These are phyloP conservation scores for Bromus sterilis DNA, from an alignment of 176 grass and related monocot species.

Conservation along the genomic window DNA sequence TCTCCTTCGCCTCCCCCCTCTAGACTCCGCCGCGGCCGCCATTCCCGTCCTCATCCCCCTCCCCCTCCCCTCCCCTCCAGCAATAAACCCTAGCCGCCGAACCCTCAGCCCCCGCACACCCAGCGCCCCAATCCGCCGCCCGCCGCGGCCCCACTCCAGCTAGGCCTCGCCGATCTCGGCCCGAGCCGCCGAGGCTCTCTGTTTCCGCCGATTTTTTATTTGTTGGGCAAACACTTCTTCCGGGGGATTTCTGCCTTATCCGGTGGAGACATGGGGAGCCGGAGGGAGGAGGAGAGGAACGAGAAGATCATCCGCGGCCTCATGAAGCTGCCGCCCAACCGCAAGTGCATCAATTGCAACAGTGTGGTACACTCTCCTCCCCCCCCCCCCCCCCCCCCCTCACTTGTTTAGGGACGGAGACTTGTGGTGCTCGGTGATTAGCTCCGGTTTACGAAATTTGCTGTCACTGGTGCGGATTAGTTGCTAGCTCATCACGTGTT, in stretches of 20 bases:
- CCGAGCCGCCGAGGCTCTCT: background rate
- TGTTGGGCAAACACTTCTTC: background rate
- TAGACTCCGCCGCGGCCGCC: slow-evolving; percentile 37
- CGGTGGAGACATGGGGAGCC: slow-evolving; percentile 63
- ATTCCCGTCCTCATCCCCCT: slow-evolving; percentile 27
- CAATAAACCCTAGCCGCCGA: slow-evolving; percentile 57
- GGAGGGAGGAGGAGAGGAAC: slow-evolving; percentile 90
- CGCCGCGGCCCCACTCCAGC: slow-evolving; percentile 11
- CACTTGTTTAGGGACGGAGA: background rate
- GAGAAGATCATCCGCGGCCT: slow-evolving; percentile 98
- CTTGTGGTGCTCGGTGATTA: background rate
- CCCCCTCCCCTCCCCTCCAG: slow-evolving; percentile 23
- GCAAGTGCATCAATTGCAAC: slow-evolving; percentile 97
- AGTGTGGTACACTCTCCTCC: slow-evolving; percentile 40
- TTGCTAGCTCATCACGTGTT: background rate
- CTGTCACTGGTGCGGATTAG: background rate
- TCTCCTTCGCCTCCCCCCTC: slow-evolving; percentile 20
- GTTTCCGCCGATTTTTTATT: background rate
- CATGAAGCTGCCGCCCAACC: slow-evolving; percentile 98
- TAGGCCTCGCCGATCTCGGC: slow-evolving; percentile 27
- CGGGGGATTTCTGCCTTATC: background rate
- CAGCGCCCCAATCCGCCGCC: slow-evolving; percentile 6
- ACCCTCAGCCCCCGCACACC: slow-evolving; percentile 13
- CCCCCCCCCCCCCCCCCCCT: background rate
- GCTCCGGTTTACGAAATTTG: background rate